A percentile compares a stretch with the other conserved stretches of the same genome.
Conservation (phyloP, 2,329 filamentous ascomycete genomes). For the Aurifilum marmelostoma region DNA sequence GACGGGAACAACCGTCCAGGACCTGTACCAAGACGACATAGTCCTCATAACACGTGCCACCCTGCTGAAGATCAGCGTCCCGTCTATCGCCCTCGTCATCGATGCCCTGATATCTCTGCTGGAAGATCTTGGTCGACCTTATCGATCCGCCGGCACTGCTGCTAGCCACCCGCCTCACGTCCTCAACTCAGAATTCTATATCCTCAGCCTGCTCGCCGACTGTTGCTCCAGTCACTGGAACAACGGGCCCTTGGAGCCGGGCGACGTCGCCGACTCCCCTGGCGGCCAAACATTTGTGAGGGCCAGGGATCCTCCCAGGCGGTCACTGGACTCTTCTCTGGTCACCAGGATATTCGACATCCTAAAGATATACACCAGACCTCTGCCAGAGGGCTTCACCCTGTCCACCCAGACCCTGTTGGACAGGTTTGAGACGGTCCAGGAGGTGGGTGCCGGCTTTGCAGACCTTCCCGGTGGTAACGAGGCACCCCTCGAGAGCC, state of each 20-base stretch:
- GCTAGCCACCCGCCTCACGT: constrained; percentile 61
- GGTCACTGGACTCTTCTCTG: constrained; percentile 53
- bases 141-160: constrained; percentile 45
- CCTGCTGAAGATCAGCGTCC: constrained; percentile 62
- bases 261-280: constrained; percentile 14
- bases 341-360: constrained; percentile 59
- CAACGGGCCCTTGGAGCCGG: constrained; percentile 29
- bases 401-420: constrained; percentile 61
- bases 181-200: constrained; percentile 65
- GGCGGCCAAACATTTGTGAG: constrained; percentile 27
- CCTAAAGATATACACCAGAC: constrained; percentile 60
- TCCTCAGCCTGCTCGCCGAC: constrained; percentile 66
- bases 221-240: constrained; percentile 67
- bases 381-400: constrained; percentile 60
- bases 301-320: constrained; percentile 38
- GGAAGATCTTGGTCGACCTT: constrained; percentile 61
- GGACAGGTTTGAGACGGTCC: constrained; percentile 51
- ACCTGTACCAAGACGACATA: constrained; percentile 64
- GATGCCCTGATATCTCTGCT: constrained; percentile 60
- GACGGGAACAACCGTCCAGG: constrained; percentile 60
- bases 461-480: constrained; percentile 35
- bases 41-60: constrained; percentile 63
- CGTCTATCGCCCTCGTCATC: constrained; percentile 57
- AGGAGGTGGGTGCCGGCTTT: constrained; percentile 38
- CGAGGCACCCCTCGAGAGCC: constrained; percentile 42